phyloP scores from a whole-genome alignment of 768 basidiomycete genomes.

The Pisolithus microcarpus region DNA sequence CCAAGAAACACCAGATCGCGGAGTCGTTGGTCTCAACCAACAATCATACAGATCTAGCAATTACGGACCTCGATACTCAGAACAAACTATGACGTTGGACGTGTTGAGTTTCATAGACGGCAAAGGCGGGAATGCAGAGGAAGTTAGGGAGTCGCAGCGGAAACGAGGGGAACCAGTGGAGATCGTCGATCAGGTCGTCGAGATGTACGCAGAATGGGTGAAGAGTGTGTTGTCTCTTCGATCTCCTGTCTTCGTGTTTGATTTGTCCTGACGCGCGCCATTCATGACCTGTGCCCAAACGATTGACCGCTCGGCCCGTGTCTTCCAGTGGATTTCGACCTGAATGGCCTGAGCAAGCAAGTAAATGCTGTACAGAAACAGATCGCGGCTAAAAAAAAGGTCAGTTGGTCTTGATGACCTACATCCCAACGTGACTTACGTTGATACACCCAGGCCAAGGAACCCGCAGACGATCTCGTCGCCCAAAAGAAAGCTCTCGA shows the following conservation, averaged over 20 bases:
- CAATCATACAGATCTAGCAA: background rate
- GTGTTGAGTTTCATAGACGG: constrained; percentile 71
- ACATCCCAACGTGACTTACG: background rate
- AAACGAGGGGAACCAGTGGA: constrained; percentile 87
- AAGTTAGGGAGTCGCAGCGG: constrained; percentile 86
- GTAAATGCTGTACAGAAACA: constrained; percentile 91
- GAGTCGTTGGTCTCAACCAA: background rate
- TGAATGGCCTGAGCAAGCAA: constrained; percentile 69
- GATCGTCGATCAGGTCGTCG: constrained; percentile 89
- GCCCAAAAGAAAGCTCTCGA: constrained; percentile 81
- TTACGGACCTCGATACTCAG: background rate
- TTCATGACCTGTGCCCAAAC: no score
- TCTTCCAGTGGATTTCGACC: constrained; percentile 75
- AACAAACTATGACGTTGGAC: constrained; percentile 68
- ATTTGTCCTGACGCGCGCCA: no score
- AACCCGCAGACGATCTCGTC: constrained; percentile 83
- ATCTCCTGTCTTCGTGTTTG: background rate
- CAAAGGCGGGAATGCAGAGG: constrained; percentile 89
- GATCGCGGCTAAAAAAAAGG: constrained; percentile 92
- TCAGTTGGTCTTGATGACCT: constrained; percentile 14
- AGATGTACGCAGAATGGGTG: constrained; percentile 90
- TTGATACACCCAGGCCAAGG: constrained; percentile 60
- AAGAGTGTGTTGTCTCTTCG: constrained; percentile 57
- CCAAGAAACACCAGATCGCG: background rate
- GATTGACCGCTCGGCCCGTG: background rate